A percentile compares a stretch with the other conserved stretches of the same genome.
Evolutionary conservation across 2,329 filamentous ascomycete genomes (phyloP).

Genomic region (Rosellinia necatrix): DNA sequence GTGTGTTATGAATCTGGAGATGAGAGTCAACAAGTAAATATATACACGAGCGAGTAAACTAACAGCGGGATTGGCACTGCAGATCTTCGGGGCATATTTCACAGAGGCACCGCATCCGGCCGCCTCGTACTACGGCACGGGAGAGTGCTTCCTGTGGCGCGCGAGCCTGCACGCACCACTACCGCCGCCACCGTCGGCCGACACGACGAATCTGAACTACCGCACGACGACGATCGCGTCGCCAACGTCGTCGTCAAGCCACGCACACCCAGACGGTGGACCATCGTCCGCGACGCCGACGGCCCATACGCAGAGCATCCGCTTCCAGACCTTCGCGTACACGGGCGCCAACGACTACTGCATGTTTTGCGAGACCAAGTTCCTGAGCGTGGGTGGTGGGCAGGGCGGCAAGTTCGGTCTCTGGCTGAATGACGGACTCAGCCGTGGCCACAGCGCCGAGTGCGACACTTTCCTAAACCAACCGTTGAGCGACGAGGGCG

Average conservation of each 20-base stretch:
- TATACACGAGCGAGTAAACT: conserved; percentile 6
- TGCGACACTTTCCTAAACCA: conserved; percentile 97
- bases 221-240: conserved; percentile 50
- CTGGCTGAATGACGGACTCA: conserved; percentile 87
- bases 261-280: conserved; percentile 25
- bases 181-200: conserved; percentile 69
- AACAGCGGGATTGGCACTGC: conserved; percentile 1
- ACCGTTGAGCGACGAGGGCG: conserved; percentile 86
- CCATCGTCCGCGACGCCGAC: conserved; percentile 21
- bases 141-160: conserved; percentile 93
- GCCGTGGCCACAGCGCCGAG: conserved; percentile 78
- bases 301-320: conserved; percentile 74
- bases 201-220: conserved; percentile 51
- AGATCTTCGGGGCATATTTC: conserved; percentile 91
- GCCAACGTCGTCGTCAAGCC: conserved; percentile 32
- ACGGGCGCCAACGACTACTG: conserved; percentile 96
- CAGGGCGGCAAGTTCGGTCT: conserved; percentile 89
- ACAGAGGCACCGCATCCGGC: conserved; percentile 83
- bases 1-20: too few species aligned
- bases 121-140: conserved; percentile 89
- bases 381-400: conserved; percentile 73
- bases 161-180: conserved; percentile 69
- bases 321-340: conserved; percentile 97
- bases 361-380: conserved; percentile 87
- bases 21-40: too few species aligned